A percentile compares a stretch with the other conserved stretches of the same genome.
Evolutionary conservation across 805 yeast species (phyloP).

Genomic region (Millerozyma acaciae): DNA sequence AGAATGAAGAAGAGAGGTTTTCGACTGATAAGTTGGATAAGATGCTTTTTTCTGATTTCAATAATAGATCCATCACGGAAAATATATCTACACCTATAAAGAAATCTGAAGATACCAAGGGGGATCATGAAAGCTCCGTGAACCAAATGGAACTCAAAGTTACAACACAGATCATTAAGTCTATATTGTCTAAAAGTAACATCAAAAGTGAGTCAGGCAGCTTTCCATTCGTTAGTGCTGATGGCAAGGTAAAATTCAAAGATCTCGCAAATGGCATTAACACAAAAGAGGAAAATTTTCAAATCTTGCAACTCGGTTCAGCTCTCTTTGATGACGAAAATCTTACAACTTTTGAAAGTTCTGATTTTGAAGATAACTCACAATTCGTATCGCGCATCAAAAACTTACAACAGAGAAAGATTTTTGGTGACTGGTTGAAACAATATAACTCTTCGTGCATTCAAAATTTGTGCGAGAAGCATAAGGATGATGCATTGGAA

Average conservation of each 20-base stretch:
- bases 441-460: constrained; percentile 36
- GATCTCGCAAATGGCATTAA: constrained; percentile 6
- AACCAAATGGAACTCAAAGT: constrained; percentile 5
- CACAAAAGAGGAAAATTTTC: constrained; percentile 19
- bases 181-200: constrained; percentile 19
- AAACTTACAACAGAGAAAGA: constrained; percentile 34
- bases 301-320: constrained; percentile 55
- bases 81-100: constrained; percentile 22
- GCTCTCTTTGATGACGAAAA: constrained; percentile 45
- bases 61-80: constrained; percentile 16
- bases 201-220: constrained; percentile 20
- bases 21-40: constrained; percentile 41
- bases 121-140: constrained; percentile 3
- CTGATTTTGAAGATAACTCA: constrained; percentile 7
- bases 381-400: constrained; percentile 14
- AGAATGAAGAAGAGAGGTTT: constrained; percentile 18
- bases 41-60: constrained; percentile 46
- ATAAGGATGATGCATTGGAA: constrained; percentile 42
- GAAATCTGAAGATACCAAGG: constrained; percentile 7
- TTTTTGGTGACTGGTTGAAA: constrained; percentile 57
- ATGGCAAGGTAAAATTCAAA: constrained; percentile 13
- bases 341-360: constrained; percentile 6
- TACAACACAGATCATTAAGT: constrained; percentile 14
- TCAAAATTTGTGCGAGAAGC: constrained; percentile 15
- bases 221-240: constrained; percentile 20